Base-by-base conservation (phyloP, 331 rosid species). In the Prunus yedoensis region DNA sequence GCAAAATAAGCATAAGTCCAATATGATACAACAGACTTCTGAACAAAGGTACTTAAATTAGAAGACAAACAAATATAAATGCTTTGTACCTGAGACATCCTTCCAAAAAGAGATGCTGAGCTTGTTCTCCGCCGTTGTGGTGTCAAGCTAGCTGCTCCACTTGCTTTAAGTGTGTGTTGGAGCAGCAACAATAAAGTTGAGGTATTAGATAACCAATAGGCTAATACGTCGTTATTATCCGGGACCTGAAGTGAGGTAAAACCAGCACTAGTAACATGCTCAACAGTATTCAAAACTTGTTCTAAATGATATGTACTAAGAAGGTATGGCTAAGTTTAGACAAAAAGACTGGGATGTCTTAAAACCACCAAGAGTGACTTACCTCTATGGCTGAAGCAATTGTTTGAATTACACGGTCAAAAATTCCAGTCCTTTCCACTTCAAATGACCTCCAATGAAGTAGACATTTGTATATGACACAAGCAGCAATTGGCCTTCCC, bases 361-460 rank as follows among this genome's bases (percentile, higher is more conserved):
- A 56, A 78, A 85, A 30, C 84, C 41, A 69, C 53, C 60, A 67
- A 80, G 63, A 56, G 20, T 14, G 20, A 49, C 80, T 83, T 68
- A 94, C 98, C 88, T 94, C 98, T 20, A 94, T 87, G 61, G 98
- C 89, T 46, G 98, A 87, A 84, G 98, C 98, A 85, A 94, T 85
- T 38, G 91, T 87, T 87, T 94, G 98, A 89, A 91, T 94, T 62
- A 94, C 81, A 28, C 96, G 92, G 68, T 94, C 98, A 57, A 91
- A 94, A 77, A 94, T 91, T 74, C 83, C 89, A 45, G 98, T 94
- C 77, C 98, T 86, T 83, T 94, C 98, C 76, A 94, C 98, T 91
- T 94, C 97, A 81, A 91, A 94, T 59, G 98, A 94, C 78, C 98
- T 85, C 98, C 98, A 94, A 79, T 94, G 97, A 81, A 91, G 96